Percentiles rank a stretch among this genome's conserved stretches.
Conservation (phyloP, 352 stramenopile genomes). For the Phytophthora ohioensis region DNA sequence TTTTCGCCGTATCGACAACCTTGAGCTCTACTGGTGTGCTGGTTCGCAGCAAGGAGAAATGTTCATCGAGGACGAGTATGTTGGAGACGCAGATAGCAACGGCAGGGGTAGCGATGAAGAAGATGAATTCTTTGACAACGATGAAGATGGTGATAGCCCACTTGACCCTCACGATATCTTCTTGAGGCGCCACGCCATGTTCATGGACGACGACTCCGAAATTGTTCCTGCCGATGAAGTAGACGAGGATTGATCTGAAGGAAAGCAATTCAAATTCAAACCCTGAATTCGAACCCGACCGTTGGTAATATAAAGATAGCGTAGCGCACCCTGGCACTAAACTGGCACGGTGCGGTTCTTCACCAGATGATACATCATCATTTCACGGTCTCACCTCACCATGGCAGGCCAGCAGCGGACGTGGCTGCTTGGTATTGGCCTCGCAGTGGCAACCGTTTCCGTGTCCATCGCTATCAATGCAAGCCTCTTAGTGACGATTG, state of each 20-base stretch:
- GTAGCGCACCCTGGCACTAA: slow-evolving; percentile 7
- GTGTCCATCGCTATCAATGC: slow-evolving; percentile 41
- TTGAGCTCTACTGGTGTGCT: slow-evolving; percentile 37
- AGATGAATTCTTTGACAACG: slow-evolving; percentile 21
- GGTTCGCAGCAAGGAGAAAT: slow-evolving; percentile 28
- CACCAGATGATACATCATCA: background rate
- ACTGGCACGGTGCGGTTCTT: slow-evolving; percentile 10
- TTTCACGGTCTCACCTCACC: slow-evolving; percentile 13
- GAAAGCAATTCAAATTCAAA: background rate
- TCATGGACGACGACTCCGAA: slow-evolving; percentile 28
- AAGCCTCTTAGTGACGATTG: slow-evolving; percentile 25
- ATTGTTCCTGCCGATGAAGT: slow-evolving; percentile 21
- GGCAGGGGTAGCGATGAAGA: slow-evolving; percentile 26
- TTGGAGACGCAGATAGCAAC: slow-evolving; percentile 18
- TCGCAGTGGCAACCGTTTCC: slow-evolving; percentile 41
- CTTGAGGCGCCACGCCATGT: slow-evolving; percentile 22
- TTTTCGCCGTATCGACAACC: slow-evolving; percentile 37
- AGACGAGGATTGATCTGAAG: slow-evolving; percentile 9
- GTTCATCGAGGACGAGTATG: slow-evolving; percentile 37
- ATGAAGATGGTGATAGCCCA: slow-evolving; percentile 15
- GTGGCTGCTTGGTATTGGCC: slow-evolving; percentile 45
- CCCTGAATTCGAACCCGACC: background rate
- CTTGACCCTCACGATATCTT: slow-evolving; percentile 15
- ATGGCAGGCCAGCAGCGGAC: slow-evolving; percentile 28
- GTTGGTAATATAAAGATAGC: background rate